Evolutionary conservation across 2,329 filamentous ascomycete genomes (phyloP).

Genomic region (Corniculantispora saksenae): DNA sequence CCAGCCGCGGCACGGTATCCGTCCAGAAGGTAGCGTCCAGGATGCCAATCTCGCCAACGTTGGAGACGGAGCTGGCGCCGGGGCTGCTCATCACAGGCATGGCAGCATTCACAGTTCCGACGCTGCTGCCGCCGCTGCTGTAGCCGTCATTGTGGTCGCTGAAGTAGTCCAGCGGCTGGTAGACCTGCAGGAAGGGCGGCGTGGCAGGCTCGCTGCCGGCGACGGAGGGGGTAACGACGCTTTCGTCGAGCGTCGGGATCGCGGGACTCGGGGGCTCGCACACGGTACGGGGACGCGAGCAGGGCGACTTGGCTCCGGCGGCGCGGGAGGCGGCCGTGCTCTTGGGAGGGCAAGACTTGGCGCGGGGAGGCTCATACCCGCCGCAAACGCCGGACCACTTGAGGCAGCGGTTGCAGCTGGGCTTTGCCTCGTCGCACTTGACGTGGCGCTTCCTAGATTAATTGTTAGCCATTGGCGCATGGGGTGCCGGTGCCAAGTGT

Average conservation of each 20-base stretch:
- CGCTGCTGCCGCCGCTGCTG: neutral
- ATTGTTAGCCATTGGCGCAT: neutral
- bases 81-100: neutral
- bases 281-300: neutral
- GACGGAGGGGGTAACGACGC: conserved; percentile 12
- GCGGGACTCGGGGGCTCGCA: neutral
- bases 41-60: conserved; percentile 20
- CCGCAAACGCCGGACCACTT: conserved; percentile 38
- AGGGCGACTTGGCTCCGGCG: neutral
- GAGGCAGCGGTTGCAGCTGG: conserved; percentile 35
- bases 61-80: too few species aligned
- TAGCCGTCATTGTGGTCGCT: neutral
- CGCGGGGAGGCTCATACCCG: conserved; percentile 28
- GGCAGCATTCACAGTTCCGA: neutral
- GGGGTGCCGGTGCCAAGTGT: neutral
- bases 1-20: conserved; percentile 35
- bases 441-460: conserved; percentile 34
- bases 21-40: conserved; percentile 39
- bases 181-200: neutral
- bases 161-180: neutral
- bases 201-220: conserved; percentile 13
- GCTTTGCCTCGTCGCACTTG: conserved; percentile 39
- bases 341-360: neutral
- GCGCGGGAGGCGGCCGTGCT: neutral
- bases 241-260: neutral